Evolutionary conservation across 192 early-diverging fungal species (phyloP), one percentile per base, ranked within the genome.

Genomic region (Rhizophagus prolifer): DNA sequence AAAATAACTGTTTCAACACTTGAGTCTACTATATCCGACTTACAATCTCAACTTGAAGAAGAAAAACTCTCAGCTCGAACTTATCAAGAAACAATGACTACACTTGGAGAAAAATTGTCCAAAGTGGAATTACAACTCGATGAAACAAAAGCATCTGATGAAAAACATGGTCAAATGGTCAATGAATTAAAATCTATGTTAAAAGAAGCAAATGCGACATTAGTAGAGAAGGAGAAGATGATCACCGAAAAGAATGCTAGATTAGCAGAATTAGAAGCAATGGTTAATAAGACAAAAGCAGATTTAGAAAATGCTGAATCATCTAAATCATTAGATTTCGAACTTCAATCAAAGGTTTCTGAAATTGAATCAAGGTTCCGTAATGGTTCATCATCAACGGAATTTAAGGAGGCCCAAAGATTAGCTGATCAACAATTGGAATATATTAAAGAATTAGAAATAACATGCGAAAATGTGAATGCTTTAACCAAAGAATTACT

Each of bases 51-150:
- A 30, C 19, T 58, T 9, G 44, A 47, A 23, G 46, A 71, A 71
- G 7, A 19, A 23, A 71, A 71, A 50, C 10, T 19, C n/a, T 19
- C 19, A 30, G 25, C 64, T 9, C 7, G 8, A 66, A 16, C 4
- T 13, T 54, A 60, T 28, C 54, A 72, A 59, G 54, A 72, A 19
- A 60, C 25, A 9, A 21, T 72, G 30, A 34, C n/a, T 3, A 23
- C 54, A 19, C 58, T 72, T 30, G 28, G 58, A 31, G 71, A 60
- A 59, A 25, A 73, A 60, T 26, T 73, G 12, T n/a, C 26, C 21
- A 34, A 31, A 73, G 54, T 73, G 14, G 34, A 73, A 59, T 59
- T 47, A n/a, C 54, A 73, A 73, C 58, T 73, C 23, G 41, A 31
- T 34, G 71, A 58, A 60, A 3, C 71, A 6, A 60, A 60, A 60